Evolutionary conservation across 73 alveolate species (phyloP), one percentile per base, ranked within the genome.

Genomic region (Breviolum minutum): DNA sequence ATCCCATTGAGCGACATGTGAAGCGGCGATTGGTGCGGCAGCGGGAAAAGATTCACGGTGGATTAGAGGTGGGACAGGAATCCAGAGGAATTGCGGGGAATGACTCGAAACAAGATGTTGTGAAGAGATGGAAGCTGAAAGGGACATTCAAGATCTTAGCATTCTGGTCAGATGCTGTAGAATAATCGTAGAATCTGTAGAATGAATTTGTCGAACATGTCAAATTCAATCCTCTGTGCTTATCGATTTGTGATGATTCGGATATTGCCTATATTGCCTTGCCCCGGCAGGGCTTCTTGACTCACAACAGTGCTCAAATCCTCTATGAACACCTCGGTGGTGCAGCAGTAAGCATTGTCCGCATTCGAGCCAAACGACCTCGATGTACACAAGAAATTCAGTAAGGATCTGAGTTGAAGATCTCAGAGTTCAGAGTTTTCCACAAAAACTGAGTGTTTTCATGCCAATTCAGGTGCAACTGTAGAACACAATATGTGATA

Each of bases 21-120:
- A 63, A 80, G 74, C 92, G 94, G 27, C 99, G 99, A 73, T 63
- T 94, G 84, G 99, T 94, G 83, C 99, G 99, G 70, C 99, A 94
- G 94, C 81, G 99, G 20, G 92, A 62, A 71, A 80, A 94, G 94
- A 94, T 94, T 85, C 94, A 94, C 40, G 85, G 73, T 22, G 99
- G 99, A 12, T 60, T 94, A 84, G 99, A 94, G 94, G 94, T 29
- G 14, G 61, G 86, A n/a, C 17, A 68, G n/a, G 77, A 68, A 66
- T 13, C 24, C 11, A 66, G 24, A 68, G 24, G 77, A 22, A 14
- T 2, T 17, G 24, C 74, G 74, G 11, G 74, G 17, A 11, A 13
- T 17, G 11, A 66, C 11, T 66, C 11, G 74, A 66, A 66, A 66
- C 74, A 66, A 66, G 74, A n/a, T n/a, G n/a, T n/a, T n/a, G n/a